Base-by-base conservation (phyloP, 2,329 filamentous ascomycete genomes). In the Talaromyces pinophilus region DNA sequence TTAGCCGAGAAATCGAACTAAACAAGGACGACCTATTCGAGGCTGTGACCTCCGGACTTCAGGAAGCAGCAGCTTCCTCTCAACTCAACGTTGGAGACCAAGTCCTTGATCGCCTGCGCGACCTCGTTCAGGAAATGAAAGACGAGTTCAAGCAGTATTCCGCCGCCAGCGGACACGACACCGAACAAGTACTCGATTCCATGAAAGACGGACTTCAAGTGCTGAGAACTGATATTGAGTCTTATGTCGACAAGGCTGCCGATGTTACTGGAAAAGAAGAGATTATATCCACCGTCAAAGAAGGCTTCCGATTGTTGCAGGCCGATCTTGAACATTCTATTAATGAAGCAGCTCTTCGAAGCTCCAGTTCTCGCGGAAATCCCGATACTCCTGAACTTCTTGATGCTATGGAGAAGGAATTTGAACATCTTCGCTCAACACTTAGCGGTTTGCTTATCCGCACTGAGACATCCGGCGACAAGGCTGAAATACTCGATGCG, bases 181-280 rank as follows among this genome's bases (percentile, higher is more conserved):
- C 92, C 0, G 93, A 97, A 76, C 92, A 97, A 76, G 88, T 96
- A 13, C 83, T 97, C 4, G 92, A 95, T 76, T 91, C 92, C 0
- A 89, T 96, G 52, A 94, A 92, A 71, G 92, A 96, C 74, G 93
- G 93, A 0, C 84, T 97, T 15, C 92, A 96, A 71, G 89, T 87
- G 70, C 85, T 98, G 6, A 88, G 92, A 11, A 81, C 83, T 13
- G 91, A 96, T 67, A 91, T 98, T 64, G 92, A 97, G 74, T 83
- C 82, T 52, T 96, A 96, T 70, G 88, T 95, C 66, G 89, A 93
- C 72, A 88, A 88, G 57, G 87, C 88, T 7, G 84, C 87, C 17
- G 90, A 90, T 67, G 84, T 87, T 1, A 85, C 88, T 1, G 87
- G 86, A 22, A 92, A 93, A 67, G 90, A 94, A 70, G 91, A 95